Evolutionary conservation across 331 rosid species (phyloP), one percentile per base, ranked within the genome.

Genomic region (Arachis monticola): DNA sequence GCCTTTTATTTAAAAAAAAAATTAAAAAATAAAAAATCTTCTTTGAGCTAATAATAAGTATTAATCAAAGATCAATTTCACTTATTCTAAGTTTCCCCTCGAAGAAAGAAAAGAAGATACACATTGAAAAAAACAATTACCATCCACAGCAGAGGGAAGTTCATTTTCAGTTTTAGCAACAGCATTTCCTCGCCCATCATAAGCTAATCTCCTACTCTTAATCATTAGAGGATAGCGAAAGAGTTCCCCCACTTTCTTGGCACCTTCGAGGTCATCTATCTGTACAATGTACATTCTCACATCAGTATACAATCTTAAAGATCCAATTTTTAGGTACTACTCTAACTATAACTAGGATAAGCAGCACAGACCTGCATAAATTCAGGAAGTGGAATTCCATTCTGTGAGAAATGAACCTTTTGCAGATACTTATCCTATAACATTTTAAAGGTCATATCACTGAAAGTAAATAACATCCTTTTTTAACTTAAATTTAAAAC

Each of bases 121-220:
- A 47, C 31, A 2, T 0, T 46, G 12, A n/a, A 72, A 27, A 68
- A 68, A n/a, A 46, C 58, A 82, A 70, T 72, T 84, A 94, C 99
- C 97, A 77, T 70, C 60, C 69, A 94, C 84, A 46, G 97, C 92
- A 57, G 87, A 79, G 73, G 79, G 27, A 57, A 94, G 96, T 52
- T 90, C 92, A 70, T 86, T 90, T 74, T 82, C 88, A 69, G 79
- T 86, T 41, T 80, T 87, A 32, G 92, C 96, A 74, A 90, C 99
- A 80, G 91, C 92, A 88, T 92, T 95, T 82, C 97, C 99, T 14
- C 97, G 91, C 70, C 99, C 99, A 77, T 92, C 99, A 83, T 92
- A 95, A 74, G 99, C 99, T 80, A 95, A 85, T 75, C 92, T 86
- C 87, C 86, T 88, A 78, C 96, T 88, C 88, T 90, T 95, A 10